Conservation (phyloP, 2,329 filamentous ascomycete genomes). For the Aspergillus thermomutatus region DNA sequence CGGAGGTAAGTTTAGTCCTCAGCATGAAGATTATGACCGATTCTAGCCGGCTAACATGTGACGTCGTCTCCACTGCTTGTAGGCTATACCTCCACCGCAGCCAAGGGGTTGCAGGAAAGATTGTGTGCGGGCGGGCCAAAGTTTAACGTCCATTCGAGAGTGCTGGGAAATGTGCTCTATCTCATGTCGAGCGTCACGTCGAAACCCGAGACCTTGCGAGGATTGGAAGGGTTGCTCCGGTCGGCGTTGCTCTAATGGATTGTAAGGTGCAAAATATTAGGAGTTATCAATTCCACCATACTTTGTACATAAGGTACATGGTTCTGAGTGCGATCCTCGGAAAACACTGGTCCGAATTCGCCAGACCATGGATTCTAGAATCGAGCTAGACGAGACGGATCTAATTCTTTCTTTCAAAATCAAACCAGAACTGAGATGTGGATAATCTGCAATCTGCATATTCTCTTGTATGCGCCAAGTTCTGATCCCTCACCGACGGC, state of each 20-base stretch:
- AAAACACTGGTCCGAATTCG: not conserved
- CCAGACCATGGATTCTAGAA: not conserved
- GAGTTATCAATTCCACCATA: no score
- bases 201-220: slow-evolving; percentile 38
- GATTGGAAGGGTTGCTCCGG: slow-evolving; percentile 41
- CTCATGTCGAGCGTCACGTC: slow-evolving; percentile 58
- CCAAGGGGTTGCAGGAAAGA: slow-evolving; percentile 50
- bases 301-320: no score
- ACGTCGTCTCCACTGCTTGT: slow-evolving; percentile 12
- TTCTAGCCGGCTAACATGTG: slow-evolving; percentile 13
- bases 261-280: no score
- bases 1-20: slow-evolving; percentile 34
- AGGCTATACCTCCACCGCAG: slow-evolving; percentile 58
- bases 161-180: slow-evolving; percentile 60
- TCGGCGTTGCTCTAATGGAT: slow-evolving; percentile 33
- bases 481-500: not conserved
- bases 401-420: no score
- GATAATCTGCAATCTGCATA: no score
- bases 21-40: not conserved
- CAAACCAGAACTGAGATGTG: no score
- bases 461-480: not conserved
- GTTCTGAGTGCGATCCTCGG: not conserved
- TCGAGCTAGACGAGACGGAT: not conserved
- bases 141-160: slow-evolving; percentile 55
- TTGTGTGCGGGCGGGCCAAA: slow-evolving; percentile 41